These are phyloP conservation scores for Phytophthora podocarpi DNA, from an alignment of 352 stramenopile species.

Conservation along the genomic window DNA sequence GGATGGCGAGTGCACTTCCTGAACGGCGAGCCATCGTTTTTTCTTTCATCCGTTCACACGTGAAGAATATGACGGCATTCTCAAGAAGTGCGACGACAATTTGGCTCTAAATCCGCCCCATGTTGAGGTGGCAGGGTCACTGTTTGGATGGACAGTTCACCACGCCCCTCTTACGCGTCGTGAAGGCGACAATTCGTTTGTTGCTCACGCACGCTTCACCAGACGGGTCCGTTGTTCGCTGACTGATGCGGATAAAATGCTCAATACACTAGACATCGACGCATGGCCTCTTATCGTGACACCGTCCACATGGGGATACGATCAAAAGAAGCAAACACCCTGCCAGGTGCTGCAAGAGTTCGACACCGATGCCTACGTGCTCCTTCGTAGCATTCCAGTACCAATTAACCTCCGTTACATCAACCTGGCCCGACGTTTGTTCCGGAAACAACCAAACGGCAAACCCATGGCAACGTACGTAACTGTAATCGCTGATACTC, in stretches of 20 bases:
- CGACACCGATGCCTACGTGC: constrained; percentile 12
- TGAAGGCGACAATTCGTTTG: neutral
- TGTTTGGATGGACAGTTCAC: neutral
- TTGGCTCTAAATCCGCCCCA: neutral
- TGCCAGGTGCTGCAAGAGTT: constrained; percentile 30
- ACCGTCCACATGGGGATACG: neutral
- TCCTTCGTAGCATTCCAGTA: constrained; percentile 21
- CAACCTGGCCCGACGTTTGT: constrained; percentile 1
- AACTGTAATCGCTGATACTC: constrained; percentile 25
- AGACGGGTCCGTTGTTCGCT: neutral
- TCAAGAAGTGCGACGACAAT: neutral
- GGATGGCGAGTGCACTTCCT: constrained; percentile 9
- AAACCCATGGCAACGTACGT: constrained; percentile 10
- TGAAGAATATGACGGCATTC: constrained; percentile 6
- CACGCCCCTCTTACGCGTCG: neutral
- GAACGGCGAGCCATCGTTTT: constrained; percentile 25
- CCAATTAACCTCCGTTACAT: constrained; percentile 22
- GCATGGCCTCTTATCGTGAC: constrained; percentile 2
- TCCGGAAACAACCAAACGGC: too few species aligned
- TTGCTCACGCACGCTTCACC: neutral
- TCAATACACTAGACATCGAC: neutral
- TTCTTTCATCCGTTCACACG: constrained; percentile 26
- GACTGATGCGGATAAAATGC: neutral
- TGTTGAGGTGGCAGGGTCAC: neutral
- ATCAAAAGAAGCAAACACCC: neutral